A percentile compares a stretch with the other conserved stretches of the same genome.
phyloP scores from a whole-genome alignment of 345 rosid genomes.

The Aquilaria malaccensis region DNA sequence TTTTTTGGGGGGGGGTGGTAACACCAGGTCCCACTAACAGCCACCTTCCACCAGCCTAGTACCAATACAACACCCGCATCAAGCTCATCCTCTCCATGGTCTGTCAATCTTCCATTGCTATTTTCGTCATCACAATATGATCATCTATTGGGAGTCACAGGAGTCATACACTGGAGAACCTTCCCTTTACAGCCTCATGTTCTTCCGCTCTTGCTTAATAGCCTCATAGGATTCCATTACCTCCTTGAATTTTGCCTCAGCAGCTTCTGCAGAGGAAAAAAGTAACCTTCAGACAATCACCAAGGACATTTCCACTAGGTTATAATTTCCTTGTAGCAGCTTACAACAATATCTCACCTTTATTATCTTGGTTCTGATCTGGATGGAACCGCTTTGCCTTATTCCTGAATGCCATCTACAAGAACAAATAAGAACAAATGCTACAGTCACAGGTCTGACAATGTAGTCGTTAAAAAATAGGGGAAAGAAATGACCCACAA shows the following conservation, averaged over 20 bases:
- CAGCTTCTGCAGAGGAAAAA: conserved; percentile 47
- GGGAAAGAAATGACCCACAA: background rate
- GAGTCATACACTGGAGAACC: background rate
- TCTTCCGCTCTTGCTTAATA: conserved; percentile 64
- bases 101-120: background rate
- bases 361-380: conserved; percentile 87
- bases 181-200: conserved; percentile 21
- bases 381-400: conserved; percentile 95
- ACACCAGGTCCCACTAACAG: background rate
- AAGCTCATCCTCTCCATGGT: background rate
- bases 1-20: too few species aligned
- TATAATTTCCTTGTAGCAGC: background rate
- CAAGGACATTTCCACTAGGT: background rate
- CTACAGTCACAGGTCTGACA: background rate
- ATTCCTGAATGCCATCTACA: conserved; percentile 84
- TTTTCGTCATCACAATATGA: background rate
- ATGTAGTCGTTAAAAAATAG: background rate
- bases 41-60: background rate
- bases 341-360: conserved; percentile 36
- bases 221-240: conserved; percentile 87
- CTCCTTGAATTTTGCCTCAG: conserved; percentile 93
- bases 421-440: conserved; percentile 1
- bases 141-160: background rate
- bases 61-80: conserved; percentile 2
- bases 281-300: conserved; percentile 1